phyloP scores from a whole-genome alignment of 371 early-diverging fungal species.

The Dichotomocladium elegans region DNA sequence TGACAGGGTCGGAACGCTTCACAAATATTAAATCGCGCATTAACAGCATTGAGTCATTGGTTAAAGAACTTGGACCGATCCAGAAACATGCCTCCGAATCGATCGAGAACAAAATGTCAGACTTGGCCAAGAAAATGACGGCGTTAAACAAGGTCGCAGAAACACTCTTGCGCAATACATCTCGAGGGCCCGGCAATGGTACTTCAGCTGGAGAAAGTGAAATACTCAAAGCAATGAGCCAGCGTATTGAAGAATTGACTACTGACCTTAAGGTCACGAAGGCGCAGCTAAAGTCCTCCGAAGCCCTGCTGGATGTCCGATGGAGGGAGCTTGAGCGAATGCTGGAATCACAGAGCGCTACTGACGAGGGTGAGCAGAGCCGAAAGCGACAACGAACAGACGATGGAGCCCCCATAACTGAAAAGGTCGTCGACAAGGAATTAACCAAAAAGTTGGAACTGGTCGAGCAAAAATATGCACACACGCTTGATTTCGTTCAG shows the following conservation, averaged over 20 bases:
- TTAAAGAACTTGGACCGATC: neutral
- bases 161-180: neutral
- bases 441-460: neutral
- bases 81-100: neutral
- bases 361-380: neutral
- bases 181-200: neutral
- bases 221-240: neutral
- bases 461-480: conserved; percentile 5
- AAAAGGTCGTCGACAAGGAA: no score
- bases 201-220: neutral
- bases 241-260: neutral
- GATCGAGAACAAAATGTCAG: neutral
- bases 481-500: conserved; percentile 8
- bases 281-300: neutral
- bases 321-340: neutral
- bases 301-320: neutral
- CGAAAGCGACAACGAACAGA: neutral
- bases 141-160: neutral
- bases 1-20: neutral
- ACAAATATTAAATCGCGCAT: neutral
- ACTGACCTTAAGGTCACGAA: neutral
- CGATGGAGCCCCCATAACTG: no score
- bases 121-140: neutral
- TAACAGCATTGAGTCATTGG: neutral
- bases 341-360: neutral